phyloP scores from a whole-genome alignment of 73 alveolate genomes.

The Symbiodinium pilosum region DNA sequence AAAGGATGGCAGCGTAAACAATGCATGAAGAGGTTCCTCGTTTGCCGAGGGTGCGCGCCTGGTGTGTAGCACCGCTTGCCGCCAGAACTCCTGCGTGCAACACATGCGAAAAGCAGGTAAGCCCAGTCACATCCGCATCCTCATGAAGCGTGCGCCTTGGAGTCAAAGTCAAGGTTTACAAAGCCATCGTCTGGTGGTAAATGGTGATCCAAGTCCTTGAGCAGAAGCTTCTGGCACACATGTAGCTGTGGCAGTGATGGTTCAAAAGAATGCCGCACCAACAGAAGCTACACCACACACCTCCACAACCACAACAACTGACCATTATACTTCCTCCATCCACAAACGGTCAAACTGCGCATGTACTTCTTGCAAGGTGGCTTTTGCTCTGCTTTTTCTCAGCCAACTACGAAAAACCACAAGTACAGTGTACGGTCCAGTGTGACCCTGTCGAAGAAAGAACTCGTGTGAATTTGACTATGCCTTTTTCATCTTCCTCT shows the following conservation, averaged over 20 bases:
- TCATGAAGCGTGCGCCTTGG: not conserved
- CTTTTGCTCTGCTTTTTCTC: too few species aligned
- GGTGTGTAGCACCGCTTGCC: slow-evolving; percentile 36
- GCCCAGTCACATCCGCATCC: not conserved
- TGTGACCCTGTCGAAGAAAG: too few species aligned
- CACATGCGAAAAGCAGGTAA: too few species aligned
- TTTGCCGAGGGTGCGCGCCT: not conserved
- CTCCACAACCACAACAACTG: not conserved
- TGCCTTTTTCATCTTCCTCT: too few species aligned
- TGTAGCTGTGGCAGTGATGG: too few species aligned
- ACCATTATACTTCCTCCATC: not conserved
- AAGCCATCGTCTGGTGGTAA: slow-evolving; percentile 53
- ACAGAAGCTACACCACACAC: not conserved
- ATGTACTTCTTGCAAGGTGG: too few species aligned
- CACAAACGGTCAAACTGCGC: not conserved
- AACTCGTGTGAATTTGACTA: too few species aligned
- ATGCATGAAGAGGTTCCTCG: not conserved
- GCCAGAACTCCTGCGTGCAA: slow-evolving; percentile 33
- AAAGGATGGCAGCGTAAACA: not conserved
- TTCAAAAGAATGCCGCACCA: too few species aligned
- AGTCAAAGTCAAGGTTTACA: not conserved
- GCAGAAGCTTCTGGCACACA: too few species aligned
- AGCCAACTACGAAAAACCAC: too few species aligned
- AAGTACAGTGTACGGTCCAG: too few species aligned
- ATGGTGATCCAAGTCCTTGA: slow-evolving; percentile 23